These are phyloP conservation scores for Nicotiana undulata DNA, from an alignment of 257 asterid species.

Conservation along the genomic window DNA sequence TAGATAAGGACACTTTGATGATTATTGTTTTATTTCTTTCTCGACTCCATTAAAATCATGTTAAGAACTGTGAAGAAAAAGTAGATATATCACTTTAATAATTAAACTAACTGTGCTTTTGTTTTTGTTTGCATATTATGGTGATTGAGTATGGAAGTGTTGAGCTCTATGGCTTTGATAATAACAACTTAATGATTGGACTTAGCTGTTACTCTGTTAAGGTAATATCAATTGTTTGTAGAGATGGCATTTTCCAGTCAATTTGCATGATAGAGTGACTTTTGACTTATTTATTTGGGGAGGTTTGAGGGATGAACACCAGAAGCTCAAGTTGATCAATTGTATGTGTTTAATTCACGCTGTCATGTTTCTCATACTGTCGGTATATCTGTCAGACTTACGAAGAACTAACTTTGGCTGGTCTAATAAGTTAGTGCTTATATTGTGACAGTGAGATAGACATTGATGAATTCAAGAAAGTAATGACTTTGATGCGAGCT, in stretches of 20 bases:
- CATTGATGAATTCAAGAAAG: conserved; percentile 74
- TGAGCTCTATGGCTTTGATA: background rate
- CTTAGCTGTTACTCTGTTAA: conserved; percentile 1
- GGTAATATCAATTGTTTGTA: background rate
- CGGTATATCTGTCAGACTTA: background rate
- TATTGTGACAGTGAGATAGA: conserved; percentile 51
- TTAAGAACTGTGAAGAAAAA: background rate
- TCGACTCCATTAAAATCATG: background rate
- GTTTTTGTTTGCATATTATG: background rate
- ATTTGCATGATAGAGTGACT: background rate
- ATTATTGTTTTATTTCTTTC: background rate
- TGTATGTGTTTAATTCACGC: background rate
- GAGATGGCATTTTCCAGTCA: background rate
- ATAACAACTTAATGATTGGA: background rate
- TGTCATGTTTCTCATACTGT: background rate
- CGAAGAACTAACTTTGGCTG: background rate
- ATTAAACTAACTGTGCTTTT: background rate
- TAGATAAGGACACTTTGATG: background rate
- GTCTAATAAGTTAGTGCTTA: background rate
- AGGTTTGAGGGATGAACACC: background rate
- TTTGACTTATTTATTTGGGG: background rate
- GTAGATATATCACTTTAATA: background rate
- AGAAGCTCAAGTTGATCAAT: background rate
- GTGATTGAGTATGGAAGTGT: background rate
- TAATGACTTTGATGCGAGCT: conserved; percentile 83